Evolutionary conservation across 768 basidiomycete genomes (phyloP).

Genomic region (Russula brevipes): DNA sequence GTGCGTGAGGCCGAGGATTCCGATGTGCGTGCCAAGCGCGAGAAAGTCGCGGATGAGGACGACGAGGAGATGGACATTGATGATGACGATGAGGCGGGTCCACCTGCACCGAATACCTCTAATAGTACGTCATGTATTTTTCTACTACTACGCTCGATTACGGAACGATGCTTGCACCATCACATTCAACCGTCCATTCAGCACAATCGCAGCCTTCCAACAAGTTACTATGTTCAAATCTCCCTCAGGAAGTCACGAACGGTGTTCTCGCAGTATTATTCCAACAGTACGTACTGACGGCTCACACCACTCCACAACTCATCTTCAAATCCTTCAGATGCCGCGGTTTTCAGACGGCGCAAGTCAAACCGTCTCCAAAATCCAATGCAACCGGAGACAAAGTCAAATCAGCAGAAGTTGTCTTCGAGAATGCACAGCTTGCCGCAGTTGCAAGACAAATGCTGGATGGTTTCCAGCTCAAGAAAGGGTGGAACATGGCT

Average conservation of each 20-base stretch:
- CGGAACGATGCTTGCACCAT: conserved; percentile 7
- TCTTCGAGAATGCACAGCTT: conserved; percentile 70
- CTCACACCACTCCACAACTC: neutral
- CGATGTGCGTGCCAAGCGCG: conserved; percentile 54
- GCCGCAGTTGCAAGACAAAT: conserved; percentile 77
- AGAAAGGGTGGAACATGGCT: conserved; percentile 80
- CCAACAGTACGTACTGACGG: conserved; percentile 68
- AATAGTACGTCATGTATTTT: conserved; percentile 42
- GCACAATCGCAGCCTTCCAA: conserved; percentile 39
- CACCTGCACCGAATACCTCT: conserved; percentile 28
- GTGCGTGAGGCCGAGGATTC: conserved; percentile 54
- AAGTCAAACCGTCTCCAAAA: conserved; percentile 63
- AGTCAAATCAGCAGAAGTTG: conserved; percentile 75
- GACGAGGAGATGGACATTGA: conserved; percentile 95
- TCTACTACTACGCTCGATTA: conserved; percentile 6
- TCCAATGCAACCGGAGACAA: conserved; percentile 58
- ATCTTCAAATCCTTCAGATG: conserved; percentile 47
- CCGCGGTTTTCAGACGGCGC: conserved; percentile 70
- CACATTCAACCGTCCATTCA: conserved; percentile 38
- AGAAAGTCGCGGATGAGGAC: conserved; percentile 53
- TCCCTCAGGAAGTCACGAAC: conserved; percentile 87
- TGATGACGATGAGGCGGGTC: conserved; percentile 65
- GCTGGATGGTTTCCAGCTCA: conserved; percentile 79
- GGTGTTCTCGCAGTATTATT: conserved; percentile 83
- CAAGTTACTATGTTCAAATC: conserved; percentile 66